A percentile compares a stretch with the other conserved stretches of the same genome.
These are phyloP conservation scores for Coniferiporia sulphurascens DNA, from an alignment of 1,284 basidiomycete genomes.

Conservation along the genomic window DNA sequence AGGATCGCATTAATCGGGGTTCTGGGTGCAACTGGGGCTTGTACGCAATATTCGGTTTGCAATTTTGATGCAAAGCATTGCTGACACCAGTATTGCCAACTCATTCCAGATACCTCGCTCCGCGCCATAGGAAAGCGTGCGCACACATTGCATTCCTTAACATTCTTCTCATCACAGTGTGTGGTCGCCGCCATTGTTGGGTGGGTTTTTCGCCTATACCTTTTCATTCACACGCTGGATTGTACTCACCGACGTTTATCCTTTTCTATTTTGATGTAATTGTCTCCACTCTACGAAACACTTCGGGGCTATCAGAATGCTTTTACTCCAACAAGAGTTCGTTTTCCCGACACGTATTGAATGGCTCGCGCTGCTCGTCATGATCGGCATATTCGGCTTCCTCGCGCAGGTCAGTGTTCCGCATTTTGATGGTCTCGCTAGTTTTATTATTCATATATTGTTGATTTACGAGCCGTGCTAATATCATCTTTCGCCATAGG, in stretches of 20 bases:
- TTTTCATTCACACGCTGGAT: slow-evolving; percentile 11
- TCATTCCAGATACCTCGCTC: slow-evolving; percentile 51
- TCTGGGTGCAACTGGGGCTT: slow-evolving; percentile 54
- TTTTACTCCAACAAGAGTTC: slow-evolving; percentile 20
- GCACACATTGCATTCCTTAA: slow-evolving; percentile 68
- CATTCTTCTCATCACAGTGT: slow-evolving; percentile 62
- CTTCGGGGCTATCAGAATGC: slow-evolving; percentile 15
- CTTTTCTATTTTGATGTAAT: background rate
- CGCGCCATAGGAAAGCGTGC: slow-evolving; percentile 71
- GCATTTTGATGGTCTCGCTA: no score
- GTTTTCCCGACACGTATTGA: slow-evolving; percentile 29
- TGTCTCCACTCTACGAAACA: background rate
- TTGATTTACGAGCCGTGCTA: background rate
- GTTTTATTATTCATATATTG: background rate
- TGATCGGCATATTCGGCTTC: slow-evolving; percentile 32
- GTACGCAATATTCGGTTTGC: slow-evolving; percentile 32
- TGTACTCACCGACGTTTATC: background rate
- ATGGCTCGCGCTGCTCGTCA: slow-evolving; percentile 22
- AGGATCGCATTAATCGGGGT: slow-evolving; percentile 58
- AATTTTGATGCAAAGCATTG: background rate
- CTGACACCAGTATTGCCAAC: background rate
- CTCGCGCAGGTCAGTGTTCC: slow-evolving; percentile 28
- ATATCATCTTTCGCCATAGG: slow-evolving; percentile 26
- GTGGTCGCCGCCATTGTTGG: slow-evolving; percentile 48
- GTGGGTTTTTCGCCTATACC: slow-evolving; percentile 29